Conservation (phyloP, 2,329 filamentous ascomycete species). For the Calonectria hongkongensis region DNA sequence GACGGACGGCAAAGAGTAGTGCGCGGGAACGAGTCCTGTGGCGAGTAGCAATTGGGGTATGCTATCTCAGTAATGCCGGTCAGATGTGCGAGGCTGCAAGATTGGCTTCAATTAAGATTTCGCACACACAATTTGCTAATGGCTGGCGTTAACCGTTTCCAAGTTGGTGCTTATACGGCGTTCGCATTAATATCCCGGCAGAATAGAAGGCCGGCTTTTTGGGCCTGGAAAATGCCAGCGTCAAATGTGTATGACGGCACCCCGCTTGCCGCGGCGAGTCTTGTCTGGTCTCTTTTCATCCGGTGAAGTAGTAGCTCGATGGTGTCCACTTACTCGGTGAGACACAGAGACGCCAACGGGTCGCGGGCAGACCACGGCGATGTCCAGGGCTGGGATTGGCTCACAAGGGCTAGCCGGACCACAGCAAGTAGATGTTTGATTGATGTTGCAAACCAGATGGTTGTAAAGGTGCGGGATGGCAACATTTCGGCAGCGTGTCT, state of each 20-base stretch:
- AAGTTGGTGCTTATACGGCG: neutral
- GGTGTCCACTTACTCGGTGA: conserved; percentile 14
- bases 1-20: conserved; percentile 30
- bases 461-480: neutral
- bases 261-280: conserved; percentile 29
- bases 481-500: neutral
- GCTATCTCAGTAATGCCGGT: conserved; percentile 23
- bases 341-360: neutral
- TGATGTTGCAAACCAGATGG: neutral
- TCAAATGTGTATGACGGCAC: conserved; percentile 1
- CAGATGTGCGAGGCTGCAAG: conserved; percentile 31
- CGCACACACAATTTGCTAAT: neutral
- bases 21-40: conserved; percentile 19
- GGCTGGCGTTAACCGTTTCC: conserved; percentile 3
- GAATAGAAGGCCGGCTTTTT: neutral
- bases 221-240: neutral
- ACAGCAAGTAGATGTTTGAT: conserved; percentile 1
- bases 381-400: neutral
- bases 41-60: conserved; percentile 30
- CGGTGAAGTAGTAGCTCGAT: conserved; percentile 24
- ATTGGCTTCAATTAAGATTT: conserved; percentile 29
- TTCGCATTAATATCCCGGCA: neutral
- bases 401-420: neutral
- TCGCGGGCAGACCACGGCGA: conserved; percentile 10
- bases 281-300: conserved; percentile 25